phyloP scores from a whole-genome alignment of 768 basidiomycete genomes.

The Cystofilobasidium macerans region DNA sequence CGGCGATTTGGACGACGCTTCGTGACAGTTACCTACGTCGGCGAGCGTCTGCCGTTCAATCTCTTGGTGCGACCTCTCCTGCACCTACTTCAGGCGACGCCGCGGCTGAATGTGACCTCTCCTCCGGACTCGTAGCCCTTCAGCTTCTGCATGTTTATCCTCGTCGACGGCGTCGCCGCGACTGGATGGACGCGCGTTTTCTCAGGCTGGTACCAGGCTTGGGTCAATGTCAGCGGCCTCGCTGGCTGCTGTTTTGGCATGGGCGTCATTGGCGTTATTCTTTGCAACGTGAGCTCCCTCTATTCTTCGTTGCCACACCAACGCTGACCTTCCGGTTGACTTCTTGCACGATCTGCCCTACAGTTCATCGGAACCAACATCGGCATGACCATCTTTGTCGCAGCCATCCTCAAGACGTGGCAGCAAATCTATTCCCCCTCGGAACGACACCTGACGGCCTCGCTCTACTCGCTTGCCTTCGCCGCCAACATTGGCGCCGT shows the following conservation, averaged over 20 bases:
- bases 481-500: slow-evolving; percentile 86
- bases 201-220: slow-evolving; percentile 52
- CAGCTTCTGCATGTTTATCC: slow-evolving; percentile 86
- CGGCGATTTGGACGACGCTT: background rate
- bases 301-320: background rate
- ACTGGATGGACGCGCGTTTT: slow-evolving; percentile 85
- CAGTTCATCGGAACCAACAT: slow-evolving; percentile 74
- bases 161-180: slow-evolving; percentile 69
- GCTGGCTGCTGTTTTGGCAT: slow-evolving; percentile 53
- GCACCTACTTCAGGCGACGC: background rate
- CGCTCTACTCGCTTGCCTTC: slow-evolving; percentile 53
- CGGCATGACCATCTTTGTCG: slow-evolving; percentile 77
- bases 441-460: slow-evolving; percentile 36
- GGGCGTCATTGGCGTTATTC: slow-evolving; percentile 57
- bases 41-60: background rate
- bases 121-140: slow-evolving; percentile 69
- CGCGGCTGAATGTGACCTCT: background rate
- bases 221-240: slow-evolving; percentile 44
- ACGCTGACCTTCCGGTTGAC: background rate
- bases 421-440: slow-evolving; percentile 3
- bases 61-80: background rate
- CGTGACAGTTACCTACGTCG: background rate
- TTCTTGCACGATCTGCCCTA: no score
- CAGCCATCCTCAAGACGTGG: slow-evolving; percentile 51
- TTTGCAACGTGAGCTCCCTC: slow-evolving; percentile 49